Base-by-base conservation (phyloP, 2,329 filamentous ascomycete species). In the Diaporthe citrichinensis region DNA sequence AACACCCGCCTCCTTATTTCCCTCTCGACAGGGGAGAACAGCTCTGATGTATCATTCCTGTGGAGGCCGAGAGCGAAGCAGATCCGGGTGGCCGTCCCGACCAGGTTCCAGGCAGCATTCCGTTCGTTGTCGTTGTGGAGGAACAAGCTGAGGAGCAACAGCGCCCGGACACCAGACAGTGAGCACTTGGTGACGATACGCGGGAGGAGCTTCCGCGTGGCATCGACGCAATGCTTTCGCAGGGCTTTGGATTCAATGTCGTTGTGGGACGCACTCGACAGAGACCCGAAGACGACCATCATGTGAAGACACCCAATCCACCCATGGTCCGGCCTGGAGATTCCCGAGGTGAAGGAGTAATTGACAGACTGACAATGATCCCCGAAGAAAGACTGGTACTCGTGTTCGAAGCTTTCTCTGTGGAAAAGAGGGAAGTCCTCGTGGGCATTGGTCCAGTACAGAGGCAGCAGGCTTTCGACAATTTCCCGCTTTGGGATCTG, bases 101-200 rank as follows among this genome's bases (percentile, higher is more conserved):
- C 79, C 0, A 83, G 78, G 25, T 84, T 84, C 82, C 82, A 84
- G 0, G 83, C 82, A 1, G 83, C 84, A 41, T 85, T 85, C 9
- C 84, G 78, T 67, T 85, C 84, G 72, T 84, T 84, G 49, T 83
- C 83, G 49, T 85, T 85, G 59, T 85, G 84, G 1, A 85, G 74
- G 62, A 84, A 85, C 1, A 85, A 71, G 0, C 82, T 78, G 5
- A 84, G 75, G 4, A 84, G 78, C 7, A 84, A 58, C n/a, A 84
- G 77, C 1, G 81, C 82, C 57, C 81, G 79, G 46, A 83, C 79
- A 73, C 83, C 83, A 55, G 81, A 80, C 44, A 83, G 77, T 2
- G 81, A 81, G 76, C 81, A 82, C 41, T 80, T 83, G 25, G 80
- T 80, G n/a, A 82, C 77, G 61, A 83, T 78, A 12, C 80, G 79